Evolutionary conservation across 805 yeast genomes (phyloP), one percentile per base, ranked within the genome.

Genomic region (Kazachstania viticola): DNA sequence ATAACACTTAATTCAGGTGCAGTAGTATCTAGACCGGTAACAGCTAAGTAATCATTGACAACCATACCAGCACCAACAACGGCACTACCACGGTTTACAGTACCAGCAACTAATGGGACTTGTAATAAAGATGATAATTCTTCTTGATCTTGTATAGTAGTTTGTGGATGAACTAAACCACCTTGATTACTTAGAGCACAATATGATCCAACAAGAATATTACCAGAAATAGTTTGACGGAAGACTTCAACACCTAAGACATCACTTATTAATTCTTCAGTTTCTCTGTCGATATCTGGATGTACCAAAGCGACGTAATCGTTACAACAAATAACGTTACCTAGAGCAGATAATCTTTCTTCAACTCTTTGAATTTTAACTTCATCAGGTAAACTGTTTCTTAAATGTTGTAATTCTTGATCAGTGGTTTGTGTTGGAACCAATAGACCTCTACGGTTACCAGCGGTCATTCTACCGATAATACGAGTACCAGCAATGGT

Each of bases 41-140:
- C 97, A 19, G 97, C 93, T 45, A 88, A 67, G 93, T 96, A 91
- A 64, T 91, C 99, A 57, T 91, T 91, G 32, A 87, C 98, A 33
- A 91, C 97, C 76, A 91, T 76, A 47, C 99, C 99, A 29, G 96
- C 97, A 51, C 98, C 98, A 39, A 91, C 94, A 30, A 88, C 96
- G 4, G 94, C 64, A 18, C 95, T 83, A 62, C 99, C 99, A 61
- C 98, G 79, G 67, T 91, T 91, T 37, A 91, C 87, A 25, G 96
- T 87, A 60, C 99, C 99, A 5, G 99, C 98, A 30, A 91, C 98
- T 42, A 91, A 69, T 34, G 99, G 99, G 26, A 91, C 94, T 64
- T 91, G 98, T 50, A 91, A 69, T 56, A 91, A 69, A 29, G 96
- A 84, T 6, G 95, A 82, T 47, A 91, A 70, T 64, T 91, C 99